Conservation (phyloP, 2,329 filamentous ascomycete species). For the Proliferodiscus dingleyae region DNA sequence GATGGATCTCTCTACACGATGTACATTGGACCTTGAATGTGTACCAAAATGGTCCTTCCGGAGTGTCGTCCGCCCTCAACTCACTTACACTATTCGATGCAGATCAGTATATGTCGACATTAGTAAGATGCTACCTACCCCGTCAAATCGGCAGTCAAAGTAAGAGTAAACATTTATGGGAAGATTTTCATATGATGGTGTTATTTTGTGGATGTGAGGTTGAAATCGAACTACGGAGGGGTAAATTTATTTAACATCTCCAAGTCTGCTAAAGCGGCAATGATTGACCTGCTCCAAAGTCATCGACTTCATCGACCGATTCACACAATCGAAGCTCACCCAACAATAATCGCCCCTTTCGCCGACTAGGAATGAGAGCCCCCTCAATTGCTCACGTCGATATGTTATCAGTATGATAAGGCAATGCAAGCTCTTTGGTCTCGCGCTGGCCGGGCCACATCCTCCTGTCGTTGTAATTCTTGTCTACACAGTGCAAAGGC, state of each 20-base stretch:
- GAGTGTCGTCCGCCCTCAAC: conserved; percentile 76
- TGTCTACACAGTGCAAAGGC: conserved; percentile 48
- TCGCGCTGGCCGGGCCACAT: conserved; percentile 57
- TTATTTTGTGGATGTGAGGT: background rate
- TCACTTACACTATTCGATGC: conserved; percentile 68
- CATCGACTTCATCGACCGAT: background rate
- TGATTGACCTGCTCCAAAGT: background rate
- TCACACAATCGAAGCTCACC: background rate
- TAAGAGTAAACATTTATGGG: conserved; percentile 55
- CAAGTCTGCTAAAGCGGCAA: conserved; percentile 7
- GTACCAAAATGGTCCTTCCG: conserved; percentile 85
- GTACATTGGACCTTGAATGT: conserved; percentile 98
- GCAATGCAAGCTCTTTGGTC: conserved; percentile 67
- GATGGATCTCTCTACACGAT: conserved; percentile 88
- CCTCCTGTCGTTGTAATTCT: conserved; percentile 57
- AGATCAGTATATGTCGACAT: background rate
- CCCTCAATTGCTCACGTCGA: background rate
- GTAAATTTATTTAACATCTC: background rate
- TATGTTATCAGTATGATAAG: conserved; percentile 22
- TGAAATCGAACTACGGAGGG: background rate
- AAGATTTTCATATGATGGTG: background rate
- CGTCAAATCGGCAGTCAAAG: conserved; percentile 62
- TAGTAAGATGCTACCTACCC: conserved; percentile 46
- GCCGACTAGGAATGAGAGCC: background rate
- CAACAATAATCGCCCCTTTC: background rate